These are phyloP conservation scores for Hypoxylon sp. DNA, from an alignment of 2,329 filamentous ascomycete genomes.

Conservation along the genomic window DNA sequence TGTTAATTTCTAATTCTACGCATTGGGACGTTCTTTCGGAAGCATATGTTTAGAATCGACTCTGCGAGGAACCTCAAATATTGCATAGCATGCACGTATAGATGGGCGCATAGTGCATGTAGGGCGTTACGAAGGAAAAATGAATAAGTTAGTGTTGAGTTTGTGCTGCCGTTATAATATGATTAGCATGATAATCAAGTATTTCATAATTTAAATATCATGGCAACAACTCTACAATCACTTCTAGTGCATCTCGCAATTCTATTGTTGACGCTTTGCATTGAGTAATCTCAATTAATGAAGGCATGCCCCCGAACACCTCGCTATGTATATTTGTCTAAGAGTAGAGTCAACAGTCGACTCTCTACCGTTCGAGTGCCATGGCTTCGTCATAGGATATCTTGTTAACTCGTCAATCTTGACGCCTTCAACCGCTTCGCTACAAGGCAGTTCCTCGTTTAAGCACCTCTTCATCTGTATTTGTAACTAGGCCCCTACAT, in stretches of 20 bases:
- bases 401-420: neutral
- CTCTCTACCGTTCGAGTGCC: slow-evolving; percentile 6
- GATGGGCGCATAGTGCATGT: slow-evolving; percentile 22
- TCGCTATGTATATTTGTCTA: slow-evolving; percentile 29
- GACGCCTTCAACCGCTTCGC: neutral
- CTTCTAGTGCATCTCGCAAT: neutral
- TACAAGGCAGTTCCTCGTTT: neutral
- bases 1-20: slow-evolving; percentile 21
- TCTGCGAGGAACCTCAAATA: slow-evolving; percentile 22
- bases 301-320: slow-evolving; percentile 24
- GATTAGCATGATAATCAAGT: slow-evolving; percentile 25
- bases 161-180: slow-evolving; percentile 6
- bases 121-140: slow-evolving; percentile 33
- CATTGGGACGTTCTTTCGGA: slow-evolving; percentile 17
- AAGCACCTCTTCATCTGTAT: neutral
- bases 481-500: neutral
- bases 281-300: slow-evolving; percentile 5
- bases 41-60: slow-evolving; percentile 24
- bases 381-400: neutral
- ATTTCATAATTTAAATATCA: slow-evolving; percentile 12
- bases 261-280: neutral
- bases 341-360: neutral
- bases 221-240: neutral
- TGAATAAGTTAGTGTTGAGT: slow-evolving; percentile 1
- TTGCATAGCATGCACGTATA: slow-evolving; percentile 29